Conservation (phyloP, 495 filamentous ascomycete species). For the Chaetomidium leptoderma region DNA sequence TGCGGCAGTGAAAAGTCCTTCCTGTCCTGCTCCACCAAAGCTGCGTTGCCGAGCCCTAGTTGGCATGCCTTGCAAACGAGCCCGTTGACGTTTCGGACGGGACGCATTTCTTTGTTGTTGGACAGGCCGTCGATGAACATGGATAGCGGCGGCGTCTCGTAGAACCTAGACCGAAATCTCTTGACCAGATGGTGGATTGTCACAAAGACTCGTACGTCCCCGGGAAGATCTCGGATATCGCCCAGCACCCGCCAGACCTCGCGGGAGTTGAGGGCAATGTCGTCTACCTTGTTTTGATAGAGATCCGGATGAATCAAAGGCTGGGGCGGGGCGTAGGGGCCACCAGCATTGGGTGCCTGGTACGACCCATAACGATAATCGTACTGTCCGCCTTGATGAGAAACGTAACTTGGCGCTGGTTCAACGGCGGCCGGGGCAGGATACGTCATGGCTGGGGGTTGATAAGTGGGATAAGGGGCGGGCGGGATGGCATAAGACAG, state of each 20-base stretch:
- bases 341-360: slow-evolving; percentile 17
- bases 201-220: slow-evolving; percentile 58
- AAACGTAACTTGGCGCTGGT: slow-evolving; percentile 19
- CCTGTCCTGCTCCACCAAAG: slow-evolving; percentile 35
- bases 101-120: slow-evolving; percentile 59
- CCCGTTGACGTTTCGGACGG: slow-evolving; percentile 61
- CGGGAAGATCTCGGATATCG: slow-evolving; percentile 58
- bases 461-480: slow-evolving; percentile 28
- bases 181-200: slow-evolving; percentile 58
- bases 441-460: slow-evolving; percentile 21
- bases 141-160: slow-evolving; percentile 50
- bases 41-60: slow-evolving; percentile 33
- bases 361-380: slow-evolving; percentile 29
- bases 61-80: slow-evolving; percentile 61
- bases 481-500: slow-evolving; percentile 27
- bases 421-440: slow-evolving; percentile 20
- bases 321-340: slow-evolving; percentile 17
- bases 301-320: slow-evolving; percentile 28
- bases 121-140: slow-evolving; percentile 65
- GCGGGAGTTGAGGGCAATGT: slow-evolving; percentile 53
- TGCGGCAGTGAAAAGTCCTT: slow-evolving; percentile 58
- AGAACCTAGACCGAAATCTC: slow-evolving; percentile 52
- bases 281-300: slow-evolving; percentile 54
- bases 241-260: slow-evolving; percentile 59
- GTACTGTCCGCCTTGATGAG: slow-evolving; percentile 22